Evolutionary conservation across 257 asterid genomes (phyloP).

Genomic region (Solanum verrucosum): DNA sequence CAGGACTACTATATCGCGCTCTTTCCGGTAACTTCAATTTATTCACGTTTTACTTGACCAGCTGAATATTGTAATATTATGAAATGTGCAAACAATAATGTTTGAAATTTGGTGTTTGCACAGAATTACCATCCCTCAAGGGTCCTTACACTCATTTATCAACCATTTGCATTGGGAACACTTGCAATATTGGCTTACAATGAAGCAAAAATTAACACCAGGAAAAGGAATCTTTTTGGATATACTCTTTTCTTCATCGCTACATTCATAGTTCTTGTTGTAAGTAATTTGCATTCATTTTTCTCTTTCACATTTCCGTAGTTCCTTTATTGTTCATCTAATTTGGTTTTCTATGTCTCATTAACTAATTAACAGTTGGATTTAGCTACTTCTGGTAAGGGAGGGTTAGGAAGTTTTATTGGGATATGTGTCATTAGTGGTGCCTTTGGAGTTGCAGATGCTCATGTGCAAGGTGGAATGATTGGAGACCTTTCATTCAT

Average conservation of each 20-base stretch:
- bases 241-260: slow-evolving; percentile 24
- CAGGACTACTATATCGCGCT: slow-evolving; percentile 28
- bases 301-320: background rate
- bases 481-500: slow-evolving; percentile 43
- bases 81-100: too few species aligned
- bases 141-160: slow-evolving; percentile 44
- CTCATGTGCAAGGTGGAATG: slow-evolving; percentile 48
- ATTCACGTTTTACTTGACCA: background rate
- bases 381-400: slow-evolving; percentile 36
- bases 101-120: background rate
- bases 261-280: slow-evolving; percentile 29
- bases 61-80: background rate
- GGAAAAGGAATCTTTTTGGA: slow-evolving; percentile 30
- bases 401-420: slow-evolving; percentile 23
- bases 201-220: slow-evolving; percentile 37
- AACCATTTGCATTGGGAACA: slow-evolving; percentile 44
- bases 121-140: slow-evolving; percentile 38
- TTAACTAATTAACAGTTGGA: slow-evolving; percentile 7
- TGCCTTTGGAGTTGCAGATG: slow-evolving; percentile 44
- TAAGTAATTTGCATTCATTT: slow-evolving; percentile 8
- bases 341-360: background rate
- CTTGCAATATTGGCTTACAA: slow-evolving; percentile 24
- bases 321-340: background rate
- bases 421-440: slow-evolving; percentile 30
- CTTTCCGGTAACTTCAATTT: background rate